These are phyloP conservation scores for Calycina herbarum DNA, from an alignment of 2,329 filamentous ascomycete genomes.

Conservation along the genomic window DNA sequence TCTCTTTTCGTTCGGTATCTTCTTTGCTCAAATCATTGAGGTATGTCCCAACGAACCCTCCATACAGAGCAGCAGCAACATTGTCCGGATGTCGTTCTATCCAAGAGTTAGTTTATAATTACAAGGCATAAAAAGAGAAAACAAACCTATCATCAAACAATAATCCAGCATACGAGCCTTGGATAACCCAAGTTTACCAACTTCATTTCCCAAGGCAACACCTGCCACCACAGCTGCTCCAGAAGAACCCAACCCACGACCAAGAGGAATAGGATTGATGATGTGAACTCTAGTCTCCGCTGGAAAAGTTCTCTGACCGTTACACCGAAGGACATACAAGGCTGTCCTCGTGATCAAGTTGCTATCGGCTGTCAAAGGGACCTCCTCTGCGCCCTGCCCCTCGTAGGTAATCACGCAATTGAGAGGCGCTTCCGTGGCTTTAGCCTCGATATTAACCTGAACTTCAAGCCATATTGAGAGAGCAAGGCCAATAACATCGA, in stretches of 20 bases:
- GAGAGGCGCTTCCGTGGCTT: slow-evolving; percentile 59
- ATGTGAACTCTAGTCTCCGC: slow-evolving; percentile 88
- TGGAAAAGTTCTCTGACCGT: slow-evolving; percentile 83
- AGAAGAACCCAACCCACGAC: slow-evolving; percentile 89
- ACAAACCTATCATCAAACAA: slow-evolving; percentile 88
- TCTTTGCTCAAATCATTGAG: slow-evolving; percentile 87
- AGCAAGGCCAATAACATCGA: slow-evolving; percentile 95
- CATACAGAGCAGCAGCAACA: slow-evolving; percentile 91
- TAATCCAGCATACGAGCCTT: slow-evolving; percentile 89
- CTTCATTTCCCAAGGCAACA: slow-evolving; percentile 88
- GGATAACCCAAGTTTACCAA: slow-evolving; percentile 74
- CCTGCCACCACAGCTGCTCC: slow-evolving; percentile 94
- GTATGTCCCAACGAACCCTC: slow-evolving; percentile 95
- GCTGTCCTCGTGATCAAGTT: slow-evolving; percentile 95
- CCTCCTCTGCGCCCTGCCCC: slow-evolving; percentile 67
- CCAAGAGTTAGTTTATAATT: neutral
- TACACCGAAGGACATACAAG: slow-evolving; percentile 90
- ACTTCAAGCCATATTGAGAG: slow-evolving; percentile 93
- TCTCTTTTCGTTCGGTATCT: slow-evolving; percentile 87
- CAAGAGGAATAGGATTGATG: slow-evolving; percentile 91
- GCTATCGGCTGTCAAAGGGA: slow-evolving; percentile 78
- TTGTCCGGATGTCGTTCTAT: slow-evolving; percentile 87
- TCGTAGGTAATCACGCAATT: slow-evolving; percentile 94
- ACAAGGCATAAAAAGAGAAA: neutral
- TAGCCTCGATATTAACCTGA: slow-evolving; percentile 68